Base-by-base conservation (phyloP, 225 moss, liverwort and hornwort genomes). In the Marchantia polymorpha region DNA sequence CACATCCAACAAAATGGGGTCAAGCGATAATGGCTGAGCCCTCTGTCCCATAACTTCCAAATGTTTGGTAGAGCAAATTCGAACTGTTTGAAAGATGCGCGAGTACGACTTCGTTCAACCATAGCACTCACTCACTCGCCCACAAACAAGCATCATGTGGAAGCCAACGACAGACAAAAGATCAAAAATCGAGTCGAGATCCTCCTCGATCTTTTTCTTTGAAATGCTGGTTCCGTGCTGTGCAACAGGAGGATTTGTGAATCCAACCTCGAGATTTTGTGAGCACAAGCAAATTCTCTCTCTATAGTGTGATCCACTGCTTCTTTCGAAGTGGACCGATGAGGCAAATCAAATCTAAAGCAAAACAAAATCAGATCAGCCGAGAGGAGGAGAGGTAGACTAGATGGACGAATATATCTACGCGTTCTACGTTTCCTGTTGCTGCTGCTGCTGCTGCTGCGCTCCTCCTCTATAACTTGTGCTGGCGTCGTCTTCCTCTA, bases 321-420 rank as follows among this genome's bases (percentile, higher is more conserved):
- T 12, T 16, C 31, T 68, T 39, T 29, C 7, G 31, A 39, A 68
- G 16, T 46, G 68, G 31, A 68, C 31, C 66, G 15, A 60, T 46
- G 68, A 15, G 46, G 6, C 66, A 67, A 60, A 67, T 67, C 66
- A 67, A 67, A 31, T 29, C 66, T 67, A 67, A 27, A 67, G 66
- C 8, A 12, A 67, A 67, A 25, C 27, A 67, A 29, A 67, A 27
- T 29, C 68, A 31, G 31, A 68, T 68, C 30, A 68, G 0, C 67
- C 26, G 29, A 12, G 12, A 7, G 22, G 17, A 20, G 22, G 14
- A 59, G 59, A 13, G 69, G 39, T 7, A 10, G 16, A 48, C 3
- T 20, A 39, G 31, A 60, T 60, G 39, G 39, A 39, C 39, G 39
- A 39, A 39, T 39, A 39, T 39, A 17, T 60, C 16, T 60, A 60